A percentile compares a stretch with the other conserved stretches of the same genome.
phyloP scores from a whole-genome alignment of 495 filamentous ascomycete species.

The Rostrohypoxylon terebratum region DNA sequence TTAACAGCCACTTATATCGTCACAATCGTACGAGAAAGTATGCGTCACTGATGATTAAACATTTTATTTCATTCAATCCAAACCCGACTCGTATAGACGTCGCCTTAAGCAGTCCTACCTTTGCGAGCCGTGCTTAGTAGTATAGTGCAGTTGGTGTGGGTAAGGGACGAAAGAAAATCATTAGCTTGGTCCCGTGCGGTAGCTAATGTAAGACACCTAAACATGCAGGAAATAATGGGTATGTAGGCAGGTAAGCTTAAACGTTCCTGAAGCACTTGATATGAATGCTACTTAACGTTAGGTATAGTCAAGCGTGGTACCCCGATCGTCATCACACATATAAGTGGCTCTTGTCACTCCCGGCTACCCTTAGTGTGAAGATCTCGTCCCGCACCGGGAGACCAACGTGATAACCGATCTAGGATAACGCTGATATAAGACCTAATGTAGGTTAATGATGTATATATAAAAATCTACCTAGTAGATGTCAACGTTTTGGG shows the following conservation, averaged over 20 bases:
- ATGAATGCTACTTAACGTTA: neutral
- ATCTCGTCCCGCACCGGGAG: neutral
- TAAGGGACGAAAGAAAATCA: neutral
- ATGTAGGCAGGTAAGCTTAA: too few species aligned
- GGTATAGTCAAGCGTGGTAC: neutral
- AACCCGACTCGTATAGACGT: neutral
- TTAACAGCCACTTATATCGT: constrained; percentile 11
- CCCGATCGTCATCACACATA: neutral
- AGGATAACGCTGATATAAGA: neutral
- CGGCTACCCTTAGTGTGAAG: constrained; percentile 1
- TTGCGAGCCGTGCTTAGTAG: neutral
- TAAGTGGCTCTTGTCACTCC: constrained; percentile 3
- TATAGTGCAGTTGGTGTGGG: neutral
- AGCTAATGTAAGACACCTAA: neutral
- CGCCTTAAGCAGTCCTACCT: neutral
- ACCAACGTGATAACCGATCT: neutral
- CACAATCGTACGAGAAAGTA: constrained; percentile 17
- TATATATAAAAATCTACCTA: too few species aligned
- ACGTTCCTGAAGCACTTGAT: neutral
- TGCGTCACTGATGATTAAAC: constrained; percentile 1
- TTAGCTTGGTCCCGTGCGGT: neutral
- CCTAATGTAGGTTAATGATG: too few species aligned
- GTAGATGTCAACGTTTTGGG: too few species aligned
- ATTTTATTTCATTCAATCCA: neutral
- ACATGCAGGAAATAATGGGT: neutral